Base-by-base conservation (phyloP, 2,329 filamentous ascomycete genomes). In the Cercospora sp. region DNA sequence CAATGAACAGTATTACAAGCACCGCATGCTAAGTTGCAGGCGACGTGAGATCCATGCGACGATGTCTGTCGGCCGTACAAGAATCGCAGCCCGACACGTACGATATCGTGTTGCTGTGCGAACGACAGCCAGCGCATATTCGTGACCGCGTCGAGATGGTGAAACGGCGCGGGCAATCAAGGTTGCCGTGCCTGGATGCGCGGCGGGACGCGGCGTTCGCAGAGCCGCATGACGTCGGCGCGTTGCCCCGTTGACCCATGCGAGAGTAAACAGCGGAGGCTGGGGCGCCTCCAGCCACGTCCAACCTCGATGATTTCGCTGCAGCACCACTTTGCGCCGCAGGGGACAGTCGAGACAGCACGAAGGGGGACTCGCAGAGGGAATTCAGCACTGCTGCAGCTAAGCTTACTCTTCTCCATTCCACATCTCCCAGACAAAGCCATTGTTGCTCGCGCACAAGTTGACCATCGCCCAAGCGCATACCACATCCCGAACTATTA, bases 231-330 rank as follows among this genome's bases (percentile, higher is more conserved):
- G 62, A 58, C 62, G 62, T 65, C 34, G 61, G 28, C 18, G 43
- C 32, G 61, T 61, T 66, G 57, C 57, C 57, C 64, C 26, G 58
- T 49, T 10, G 49, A 34, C 49, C 10, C 21, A 16, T 5, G 16
- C 24, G 13, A 43, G 59, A 43, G 59, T 61, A 63, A 63, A 53
- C 45, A 63, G 16, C 18, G 18, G 49, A 57, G 61, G 61, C 61
- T 64, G 61, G 61, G 32, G 49, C 32, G 37, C 21, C 2, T 12
- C 64, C 64, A 66, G 64, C 65, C 65, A 55, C 65, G 28, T 60
- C 66, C 61, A 64, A 59, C 66, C 66, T 67, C 66, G n/a, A 32
- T 67, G 49, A 63, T 67, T 67, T 40, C 59, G 49, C 24, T 34
- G 49, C 62, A 64, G 53, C 53, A 55, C 26, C 24, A 34, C 21